Percentiles rank a stretch among this genome's conserved stretches.
These are phyloP conservation scores for Scutellaria galericulata DNA, from an alignment of 257 asterid species.

Conservation along the genomic window DNA sequence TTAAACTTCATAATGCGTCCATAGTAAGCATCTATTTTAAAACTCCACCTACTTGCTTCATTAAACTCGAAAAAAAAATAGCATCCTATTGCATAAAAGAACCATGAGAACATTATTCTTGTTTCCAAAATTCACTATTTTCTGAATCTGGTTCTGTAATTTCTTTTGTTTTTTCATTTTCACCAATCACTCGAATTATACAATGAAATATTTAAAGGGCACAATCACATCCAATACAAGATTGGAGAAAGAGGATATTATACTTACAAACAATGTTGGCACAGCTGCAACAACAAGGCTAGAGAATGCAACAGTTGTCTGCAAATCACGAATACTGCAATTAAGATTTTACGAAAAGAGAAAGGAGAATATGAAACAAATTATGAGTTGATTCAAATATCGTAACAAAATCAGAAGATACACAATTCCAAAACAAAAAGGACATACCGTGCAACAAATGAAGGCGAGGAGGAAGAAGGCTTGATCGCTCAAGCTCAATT, in stretches of 20 bases:
- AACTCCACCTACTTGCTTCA: slow-evolving; percentile 13
- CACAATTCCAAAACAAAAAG: background rate
- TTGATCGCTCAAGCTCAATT: slow-evolving; percentile 64
- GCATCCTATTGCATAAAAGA: slow-evolving; percentile 12
- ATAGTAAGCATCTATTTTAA: background rate
- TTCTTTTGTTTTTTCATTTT: background rate
- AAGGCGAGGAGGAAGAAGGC: slow-evolving; percentile 72
- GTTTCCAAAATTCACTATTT: slow-evolving; percentile 1
- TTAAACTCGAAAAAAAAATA: background rate
- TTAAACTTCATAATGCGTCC: background rate
- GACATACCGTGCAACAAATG: slow-evolving; percentile 76
- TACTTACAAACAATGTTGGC: slow-evolving; percentile 77
- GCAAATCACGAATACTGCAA: slow-evolving; percentile 38
- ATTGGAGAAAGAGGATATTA: background rate
- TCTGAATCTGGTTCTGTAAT: slow-evolving; percentile 9
- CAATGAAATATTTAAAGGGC: background rate
- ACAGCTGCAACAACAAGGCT: slow-evolving; percentile 78
- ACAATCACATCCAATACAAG: background rate
- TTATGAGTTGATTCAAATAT: background rate
- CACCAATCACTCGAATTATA: background rate
- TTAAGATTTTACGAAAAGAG: background rate
- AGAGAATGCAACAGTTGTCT: slow-evolving; percentile 69
- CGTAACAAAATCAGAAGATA: background rate
- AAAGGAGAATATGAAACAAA: background rate
- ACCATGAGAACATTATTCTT: background rate